Percentiles rank a stretch among this genome's conserved stretches.
Evolutionary conservation across 1,139 yeast species (phyloP).

Genomic region (Sugiyamaella sp.): DNA sequence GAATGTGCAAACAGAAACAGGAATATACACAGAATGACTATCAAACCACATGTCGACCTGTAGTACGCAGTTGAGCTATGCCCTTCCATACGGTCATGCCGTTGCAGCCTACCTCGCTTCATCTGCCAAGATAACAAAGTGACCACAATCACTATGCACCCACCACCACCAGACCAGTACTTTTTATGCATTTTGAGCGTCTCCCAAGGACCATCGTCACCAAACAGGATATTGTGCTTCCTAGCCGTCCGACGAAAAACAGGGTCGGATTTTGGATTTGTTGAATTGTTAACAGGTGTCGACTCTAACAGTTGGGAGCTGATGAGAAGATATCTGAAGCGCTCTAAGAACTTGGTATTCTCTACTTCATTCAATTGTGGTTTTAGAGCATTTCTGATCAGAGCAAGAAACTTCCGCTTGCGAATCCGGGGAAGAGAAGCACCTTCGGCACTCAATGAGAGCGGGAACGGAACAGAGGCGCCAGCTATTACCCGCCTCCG

Average conservation of each 20-base stretch:
- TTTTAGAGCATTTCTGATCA: constrained; percentile 36
- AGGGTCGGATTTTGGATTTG: not conserved
- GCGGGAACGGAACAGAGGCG: constrained; percentile 28
- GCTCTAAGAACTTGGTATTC: constrained; percentile 46
- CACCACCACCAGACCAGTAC: constrained; percentile 44
- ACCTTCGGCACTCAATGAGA: constrained; percentile 31
- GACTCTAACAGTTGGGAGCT: constrained; percentile 48
- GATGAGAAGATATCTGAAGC: constrained; percentile 49
- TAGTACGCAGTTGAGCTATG: not conserved
- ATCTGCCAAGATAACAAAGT: constrained; percentile 40
- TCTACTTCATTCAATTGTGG: constrained; percentile 39
- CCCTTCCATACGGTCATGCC: not conserved
- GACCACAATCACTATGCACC: constrained; percentile 42
- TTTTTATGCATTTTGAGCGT: constrained; percentile 29
- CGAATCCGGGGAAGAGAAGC: constrained; percentile 25
- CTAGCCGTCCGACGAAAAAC: constrained; percentile 18
- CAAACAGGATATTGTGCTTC: constrained; percentile 31
- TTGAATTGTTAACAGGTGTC: not conserved
- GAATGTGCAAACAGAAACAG: constrained; percentile 42
- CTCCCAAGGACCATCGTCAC: constrained; percentile 40
- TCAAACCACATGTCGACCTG: constrained; percentile 21
- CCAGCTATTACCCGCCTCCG: constrained; percentile 16
- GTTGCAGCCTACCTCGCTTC: constrained; percentile 18
- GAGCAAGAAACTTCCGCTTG: constrained; percentile 32
- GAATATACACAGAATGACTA: constrained; percentile 36